Evolutionary conservation across 176 grass and related monocot species (phyloP).

Genomic region (Aegilops tauschii): DNA sequence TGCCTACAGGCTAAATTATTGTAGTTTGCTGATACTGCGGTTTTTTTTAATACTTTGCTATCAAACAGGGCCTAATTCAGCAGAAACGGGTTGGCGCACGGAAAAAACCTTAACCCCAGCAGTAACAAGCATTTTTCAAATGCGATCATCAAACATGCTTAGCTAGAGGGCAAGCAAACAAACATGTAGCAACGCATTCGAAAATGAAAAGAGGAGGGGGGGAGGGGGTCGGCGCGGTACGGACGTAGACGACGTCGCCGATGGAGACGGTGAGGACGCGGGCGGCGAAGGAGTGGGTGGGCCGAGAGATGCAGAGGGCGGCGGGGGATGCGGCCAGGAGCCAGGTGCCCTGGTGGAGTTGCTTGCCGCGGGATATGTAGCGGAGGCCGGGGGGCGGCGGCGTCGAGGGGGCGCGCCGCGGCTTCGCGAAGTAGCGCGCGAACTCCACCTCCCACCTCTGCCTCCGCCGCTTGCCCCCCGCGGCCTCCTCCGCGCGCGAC

Average conservation of each 20-base stretch:
- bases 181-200: neutral
- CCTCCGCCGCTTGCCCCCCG: neutral
- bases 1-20: too few species aligned
- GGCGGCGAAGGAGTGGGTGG: neutral
- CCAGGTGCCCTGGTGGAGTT: conserved; percentile 50
- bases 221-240: conserved; percentile 2
- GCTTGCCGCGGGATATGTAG: conserved; percentile 23
- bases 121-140: neutral
- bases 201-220: neutral
- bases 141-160: neutral
- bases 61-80: too few species aligned
- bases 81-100: too few species aligned
- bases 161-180: neutral
- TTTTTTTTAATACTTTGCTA: too few species aligned
- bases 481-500: neutral
- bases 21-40: too few species aligned
- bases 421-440: conserved; percentile 60
- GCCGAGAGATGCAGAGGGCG: conserved; percentile 30
- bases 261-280: conserved; percentile 61
- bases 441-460: conserved; percentile 61
- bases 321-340: conserved; percentile 36
- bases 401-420: conserved; percentile 6
- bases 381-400: conserved; percentile 37
- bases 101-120: neutral
- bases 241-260: conserved; percentile 44